Evolutionary conservation across 2,329 filamentous ascomycete genomes (phyloP), one percentile per base, ranked within the genome.

Genomic region (Verticillium alfalfae): DNA sequence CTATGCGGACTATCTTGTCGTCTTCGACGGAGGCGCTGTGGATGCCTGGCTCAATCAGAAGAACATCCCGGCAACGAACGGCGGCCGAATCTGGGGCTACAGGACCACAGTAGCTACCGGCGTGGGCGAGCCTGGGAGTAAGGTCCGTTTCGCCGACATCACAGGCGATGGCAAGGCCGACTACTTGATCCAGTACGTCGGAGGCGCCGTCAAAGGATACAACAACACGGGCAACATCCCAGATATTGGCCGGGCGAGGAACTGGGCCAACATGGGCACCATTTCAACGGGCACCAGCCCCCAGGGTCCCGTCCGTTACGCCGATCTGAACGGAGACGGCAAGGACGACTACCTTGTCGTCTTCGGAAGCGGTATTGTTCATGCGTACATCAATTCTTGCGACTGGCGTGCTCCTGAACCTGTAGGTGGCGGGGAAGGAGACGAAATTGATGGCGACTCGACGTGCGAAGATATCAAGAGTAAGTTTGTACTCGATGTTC

Each of bases 11-110:
- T 66, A 66, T 22, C 57, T 67, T 1, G 45, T 67, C 36, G n/a
- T 66, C 5, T 67, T 66, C 31, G 54, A 57, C 9, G 66, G 66
- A 2, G 66, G 66, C 15, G 64, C 66, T 5, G 66, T 67, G 36
- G 65, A 67, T 31, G 62, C 61, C 10, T 63, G 59, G 13, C 66
- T 62, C 5, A 67, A 67, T 9, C 62, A 59, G 1, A n/a, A 55
- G 16, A 52, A 62, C 13, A 62, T 64, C 5, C 59, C 59, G 3
- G 26, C 54, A 5, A 56, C 13, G 3, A 18, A 56, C 34, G 54
- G 54, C 13, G 54, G 34, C 12, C 54, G 54, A 10, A 56, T 56
- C 26, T 56, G 54, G 54, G 26, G 13, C 13, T n/a, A 56, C 9
- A 18, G 54, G 54, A n/a, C 13, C 13, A 34, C 26, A 0, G 62